A percentile compares a stretch with the other conserved stretches of the same genome.
These are phyloP conservation scores for Cerioporus squamosus DNA, from an alignment of 1,284 basidiomycete species.

Conservation along the genomic window DNA sequence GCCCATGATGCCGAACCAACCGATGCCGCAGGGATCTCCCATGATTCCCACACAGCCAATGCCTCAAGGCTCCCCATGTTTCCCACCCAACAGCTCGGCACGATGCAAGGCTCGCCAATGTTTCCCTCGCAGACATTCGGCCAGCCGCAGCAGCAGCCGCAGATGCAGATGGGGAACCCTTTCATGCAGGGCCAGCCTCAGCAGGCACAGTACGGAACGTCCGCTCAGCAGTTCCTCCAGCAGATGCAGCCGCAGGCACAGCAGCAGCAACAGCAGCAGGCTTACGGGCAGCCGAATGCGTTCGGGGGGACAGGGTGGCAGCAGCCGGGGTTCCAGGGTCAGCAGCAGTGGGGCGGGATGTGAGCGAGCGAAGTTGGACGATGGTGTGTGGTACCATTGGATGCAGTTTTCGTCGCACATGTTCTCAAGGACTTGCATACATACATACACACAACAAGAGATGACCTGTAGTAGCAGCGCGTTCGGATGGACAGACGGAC, in stretches of 20 bases:
- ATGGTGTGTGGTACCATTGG: background rate
- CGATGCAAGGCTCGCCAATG: slow-evolving; percentile 22
- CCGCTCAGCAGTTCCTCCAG: no score
- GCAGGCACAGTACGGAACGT: slow-evolving; percentile 7
- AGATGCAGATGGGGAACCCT: slow-evolving; percentile 26
- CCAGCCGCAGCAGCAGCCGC: slow-evolving; percentile 18
- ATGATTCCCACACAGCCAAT: slow-evolving; percentile 3
- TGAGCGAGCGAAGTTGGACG: slow-evolving; percentile 1
- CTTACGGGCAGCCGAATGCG: slow-evolving; percentile 28
- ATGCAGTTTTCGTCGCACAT: background rate
- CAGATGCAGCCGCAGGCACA: slow-evolving; percentile 12
- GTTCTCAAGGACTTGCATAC: background rate
- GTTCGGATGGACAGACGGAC: no score
- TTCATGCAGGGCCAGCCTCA: slow-evolving; percentile 24
- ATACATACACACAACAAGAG: no score
- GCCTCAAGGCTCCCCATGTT: slow-evolving; percentile 26
- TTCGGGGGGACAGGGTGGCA: slow-evolving; percentile 35
- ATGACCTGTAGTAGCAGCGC: no score
- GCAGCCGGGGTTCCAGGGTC: slow-evolving; percentile 11
- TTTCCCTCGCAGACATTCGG: slow-evolving; percentile 14
- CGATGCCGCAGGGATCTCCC: slow-evolving; percentile 20
- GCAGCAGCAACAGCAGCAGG: slow-evolving; percentile 4
- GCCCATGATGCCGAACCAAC: slow-evolving; percentile 22
- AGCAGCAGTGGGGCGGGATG: slow-evolving; percentile 26
- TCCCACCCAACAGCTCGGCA: slow-evolving; percentile 20